Evolutionary conservation across 305 asterid species (phyloP).

Genomic region (Fraxinus paxiana): DNA sequence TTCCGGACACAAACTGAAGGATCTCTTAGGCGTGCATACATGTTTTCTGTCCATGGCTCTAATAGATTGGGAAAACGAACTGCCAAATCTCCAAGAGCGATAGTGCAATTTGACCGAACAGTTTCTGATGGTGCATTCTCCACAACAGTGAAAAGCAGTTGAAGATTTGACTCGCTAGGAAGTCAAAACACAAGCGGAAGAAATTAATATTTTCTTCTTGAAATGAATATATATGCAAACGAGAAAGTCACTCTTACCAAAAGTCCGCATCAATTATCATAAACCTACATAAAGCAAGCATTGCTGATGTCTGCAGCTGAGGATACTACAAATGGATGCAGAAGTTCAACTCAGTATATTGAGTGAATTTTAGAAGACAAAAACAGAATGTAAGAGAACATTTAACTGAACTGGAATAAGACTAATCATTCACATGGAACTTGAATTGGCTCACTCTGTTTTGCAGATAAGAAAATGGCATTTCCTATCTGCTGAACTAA

Average conservation of each 20-base stretch:
- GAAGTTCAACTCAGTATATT: conserved; percentile 32
- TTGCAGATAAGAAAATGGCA: not conserved
- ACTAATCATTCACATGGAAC: not conserved
- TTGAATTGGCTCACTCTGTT: conserved; percentile 3
- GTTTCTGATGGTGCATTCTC: conserved; percentile 84
- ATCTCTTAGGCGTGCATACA: conserved; percentile 87
- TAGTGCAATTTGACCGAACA: conserved; percentile 93
- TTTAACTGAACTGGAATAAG: conserved; percentile 14
- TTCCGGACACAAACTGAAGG: conserved; percentile 72
- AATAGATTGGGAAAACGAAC: conserved; percentile 89
- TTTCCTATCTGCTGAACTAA: not conserved
- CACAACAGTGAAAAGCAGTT: conserved; percentile 93
- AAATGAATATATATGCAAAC: not conserved
- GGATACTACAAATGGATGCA: conserved; percentile 56
- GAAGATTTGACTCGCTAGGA: conserved; percentile 79
- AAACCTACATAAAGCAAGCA: conserved; percentile 84
- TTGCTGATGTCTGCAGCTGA: conserved; percentile 83
- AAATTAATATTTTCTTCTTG: conserved; percentile 22
- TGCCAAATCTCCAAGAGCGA: conserved; percentile 93
- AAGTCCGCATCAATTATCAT: conserved; percentile 87
- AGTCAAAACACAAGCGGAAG: conserved; percentile 21
- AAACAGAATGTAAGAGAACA: not conserved
- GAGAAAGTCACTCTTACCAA: conserved; percentile 49
- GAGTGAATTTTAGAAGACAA: conserved; percentile 7
- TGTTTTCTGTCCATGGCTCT: conserved; percentile 98